A percentile compares a stretch with the other conserved stretches of the same genome.
These are phyloP conservation scores for Microbotryomycetes sp. DNA, from an alignment of 1,284 basidiomycete genomes.

Conservation along the genomic window DNA sequence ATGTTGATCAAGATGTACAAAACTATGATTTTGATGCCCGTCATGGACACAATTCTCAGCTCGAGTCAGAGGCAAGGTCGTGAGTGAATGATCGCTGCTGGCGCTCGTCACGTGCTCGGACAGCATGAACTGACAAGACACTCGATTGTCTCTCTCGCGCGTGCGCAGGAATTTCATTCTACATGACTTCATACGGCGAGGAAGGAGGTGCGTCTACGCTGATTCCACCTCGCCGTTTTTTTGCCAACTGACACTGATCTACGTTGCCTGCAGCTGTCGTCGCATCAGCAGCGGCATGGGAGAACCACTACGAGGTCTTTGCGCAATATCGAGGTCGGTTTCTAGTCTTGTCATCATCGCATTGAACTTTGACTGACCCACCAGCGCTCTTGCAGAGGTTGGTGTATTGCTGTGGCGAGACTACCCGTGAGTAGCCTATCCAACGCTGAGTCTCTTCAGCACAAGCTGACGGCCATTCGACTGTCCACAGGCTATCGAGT, in stretches of 20 bases:
- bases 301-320: constrained; percentile 64
- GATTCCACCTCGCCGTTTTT: no score
- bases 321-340: constrained; percentile 49
- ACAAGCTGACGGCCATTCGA: constrained; percentile 46
- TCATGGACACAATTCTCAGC: constrained; percentile 31
- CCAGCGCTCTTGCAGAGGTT: constrained; percentile 52
- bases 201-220: constrained; percentile 16
- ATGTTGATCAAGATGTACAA: constrained; percentile 18
- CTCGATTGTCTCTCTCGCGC: not conserved
- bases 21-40: constrained; percentile 23
- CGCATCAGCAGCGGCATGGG: constrained; percentile 79
- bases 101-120: no score
- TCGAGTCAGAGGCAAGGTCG: constrained; percentile 28
- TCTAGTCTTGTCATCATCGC: constrained; percentile 42
- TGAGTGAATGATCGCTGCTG: not conserved
- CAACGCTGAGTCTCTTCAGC: no score
- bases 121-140: not conserved
- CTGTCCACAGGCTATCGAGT: constrained; percentile 40
- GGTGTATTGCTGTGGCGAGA: constrained; percentile 85
- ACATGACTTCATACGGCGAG: constrained; percentile 67
- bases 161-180: not conserved
- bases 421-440: constrained; percentile 48
- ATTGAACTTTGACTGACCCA: constrained; percentile 3
- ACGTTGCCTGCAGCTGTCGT: constrained; percentile 57
- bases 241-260: no score